A percentile compares a stretch with the other conserved stretches of the same genome.
These are phyloP conservation scores for Eucalyptus globulus DNA, from an alignment of 345 rosid genomes.

Conservation along the genomic window DNA sequence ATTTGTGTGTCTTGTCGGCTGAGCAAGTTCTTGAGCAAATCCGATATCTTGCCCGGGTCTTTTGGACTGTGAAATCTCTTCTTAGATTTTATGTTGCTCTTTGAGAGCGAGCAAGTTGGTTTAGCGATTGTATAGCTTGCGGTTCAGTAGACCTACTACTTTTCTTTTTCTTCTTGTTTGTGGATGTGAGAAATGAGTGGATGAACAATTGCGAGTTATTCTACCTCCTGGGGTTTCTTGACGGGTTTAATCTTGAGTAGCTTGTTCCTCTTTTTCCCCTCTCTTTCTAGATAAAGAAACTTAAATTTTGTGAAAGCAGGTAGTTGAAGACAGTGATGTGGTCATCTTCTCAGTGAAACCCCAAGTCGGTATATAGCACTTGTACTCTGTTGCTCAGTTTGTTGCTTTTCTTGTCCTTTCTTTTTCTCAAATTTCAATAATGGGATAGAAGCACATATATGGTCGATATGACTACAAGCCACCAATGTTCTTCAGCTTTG, in stretches of 20 bases:
- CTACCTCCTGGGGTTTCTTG: not conserved
- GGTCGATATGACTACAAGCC: not conserved
- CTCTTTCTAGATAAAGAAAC: not conserved
- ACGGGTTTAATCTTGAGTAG: not conserved
- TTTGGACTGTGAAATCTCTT: not conserved
- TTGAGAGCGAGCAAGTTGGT: not conserved
- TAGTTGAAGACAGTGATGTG: conserved; percentile 68
- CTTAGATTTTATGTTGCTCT: not conserved
- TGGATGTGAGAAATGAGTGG: not conserved
- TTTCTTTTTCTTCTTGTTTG: not conserved
- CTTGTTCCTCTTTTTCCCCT: not conserved
- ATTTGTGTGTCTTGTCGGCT: not conserved
- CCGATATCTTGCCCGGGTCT: not conserved
- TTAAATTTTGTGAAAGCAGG: conserved; percentile 26
- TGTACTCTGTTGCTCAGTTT: not conserved
- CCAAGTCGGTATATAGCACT: conserved; percentile 47
- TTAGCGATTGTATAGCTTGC: not conserved
- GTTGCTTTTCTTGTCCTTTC: not conserved
- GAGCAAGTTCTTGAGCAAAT: not conserved
- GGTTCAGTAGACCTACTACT: not conserved
- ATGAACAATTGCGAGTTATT: not conserved
- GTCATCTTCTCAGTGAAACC: conserved; percentile 89
- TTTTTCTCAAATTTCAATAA: not conserved
- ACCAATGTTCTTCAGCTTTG: not conserved
- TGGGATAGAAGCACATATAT: not conserved